These are phyloP conservation scores for Cardiospermum halicacabum DNA, from an alignment of 345 rosid genomes.

Conservation along the genomic window DNA sequence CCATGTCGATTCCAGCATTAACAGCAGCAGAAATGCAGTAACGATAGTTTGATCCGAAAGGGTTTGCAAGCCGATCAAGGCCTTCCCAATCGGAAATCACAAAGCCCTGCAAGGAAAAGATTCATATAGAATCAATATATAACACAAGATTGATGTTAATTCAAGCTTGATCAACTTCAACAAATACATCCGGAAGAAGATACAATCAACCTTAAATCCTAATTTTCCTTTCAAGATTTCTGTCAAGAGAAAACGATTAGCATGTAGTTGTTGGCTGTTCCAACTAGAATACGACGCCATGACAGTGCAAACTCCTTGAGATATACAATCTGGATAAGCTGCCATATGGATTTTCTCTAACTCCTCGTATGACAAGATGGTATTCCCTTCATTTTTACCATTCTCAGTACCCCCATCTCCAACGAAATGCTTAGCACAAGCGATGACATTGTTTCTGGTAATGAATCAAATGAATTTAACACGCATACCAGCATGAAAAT, in stretches of 20 bases:
- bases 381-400: slow-evolving; percentile 78
- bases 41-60: slow-evolving; percentile 70
- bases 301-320: slow-evolving; percentile 72
- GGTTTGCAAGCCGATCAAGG: slow-evolving; percentile 57
- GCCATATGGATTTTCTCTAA: slow-evolving; percentile 72
- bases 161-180: background rate
- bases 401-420: slow-evolving; percentile 86
- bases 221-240: slow-evolving; percentile 71
- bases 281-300: slow-evolving; percentile 93
- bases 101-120: slow-evolving; percentile 55
- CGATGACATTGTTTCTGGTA: slow-evolving; percentile 65
- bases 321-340: slow-evolving; percentile 66
- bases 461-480: slow-evolving; percentile 21
- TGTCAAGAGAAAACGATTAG: slow-evolving; percentile 63
- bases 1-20: slow-evolving; percentile 96
- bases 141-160: background rate
- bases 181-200: background rate
- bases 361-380: slow-evolving; percentile 48
- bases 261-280: slow-evolving; percentile 71
- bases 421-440: slow-evolving; percentile 93
- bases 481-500: too few relatives aligned
- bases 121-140: slow-evolving; percentile 2
- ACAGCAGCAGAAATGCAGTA: slow-evolving; percentile 50
- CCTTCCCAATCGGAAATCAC: slow-evolving; percentile 88
- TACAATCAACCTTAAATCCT: slow-evolving; percentile 59